Evolutionary conservation across 352 stramenopile genomes (phyloP).

Genomic region (Globisporangium yorkense): DNA sequence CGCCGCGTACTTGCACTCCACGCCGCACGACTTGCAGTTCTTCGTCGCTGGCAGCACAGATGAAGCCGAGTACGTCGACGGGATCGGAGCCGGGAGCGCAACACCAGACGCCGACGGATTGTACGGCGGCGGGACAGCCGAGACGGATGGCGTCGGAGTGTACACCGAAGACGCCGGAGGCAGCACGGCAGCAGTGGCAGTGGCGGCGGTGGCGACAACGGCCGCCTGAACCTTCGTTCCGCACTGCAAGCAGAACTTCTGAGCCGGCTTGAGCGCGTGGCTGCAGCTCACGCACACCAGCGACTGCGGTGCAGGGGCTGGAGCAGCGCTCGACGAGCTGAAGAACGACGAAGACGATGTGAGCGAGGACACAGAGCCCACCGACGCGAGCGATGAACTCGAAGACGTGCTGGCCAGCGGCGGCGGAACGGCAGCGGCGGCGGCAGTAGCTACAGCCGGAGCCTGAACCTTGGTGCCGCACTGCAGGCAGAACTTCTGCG

Average conservation of each 20-base stretch:
- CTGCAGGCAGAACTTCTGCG: conserved; percentile 75
- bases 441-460: background rate
- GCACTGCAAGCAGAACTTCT: conserved; percentile 83
- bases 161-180: conserved; percentile 6
- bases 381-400: background rate
- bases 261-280: conserved; percentile 42
- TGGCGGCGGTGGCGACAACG: background rate
- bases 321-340: conserved; percentile 5
- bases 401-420: conserved; percentile 7
- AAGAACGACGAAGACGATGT: conserved; percentile 16
- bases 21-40: conserved; percentile 56
- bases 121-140: conserved; percentile 17
- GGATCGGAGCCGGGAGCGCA: conserved; percentile 51
- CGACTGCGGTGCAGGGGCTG: conserved; percentile 10
- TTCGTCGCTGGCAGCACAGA: conserved; percentile 39
- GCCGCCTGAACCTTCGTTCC: conserved; percentile 41
- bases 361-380: background rate
- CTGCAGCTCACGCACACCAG: conserved; percentile 42
- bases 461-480: conserved; percentile 58
- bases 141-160: background rate
- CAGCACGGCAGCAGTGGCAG: background rate
- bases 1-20: conserved; percentile 64
- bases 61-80: conserved; percentile 26
- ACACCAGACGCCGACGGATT: conserved; percentile 27
- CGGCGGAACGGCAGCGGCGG: background rate